Conservation (phyloP, 345 rosid genomes). For the Jatropha curcas region DNA sequence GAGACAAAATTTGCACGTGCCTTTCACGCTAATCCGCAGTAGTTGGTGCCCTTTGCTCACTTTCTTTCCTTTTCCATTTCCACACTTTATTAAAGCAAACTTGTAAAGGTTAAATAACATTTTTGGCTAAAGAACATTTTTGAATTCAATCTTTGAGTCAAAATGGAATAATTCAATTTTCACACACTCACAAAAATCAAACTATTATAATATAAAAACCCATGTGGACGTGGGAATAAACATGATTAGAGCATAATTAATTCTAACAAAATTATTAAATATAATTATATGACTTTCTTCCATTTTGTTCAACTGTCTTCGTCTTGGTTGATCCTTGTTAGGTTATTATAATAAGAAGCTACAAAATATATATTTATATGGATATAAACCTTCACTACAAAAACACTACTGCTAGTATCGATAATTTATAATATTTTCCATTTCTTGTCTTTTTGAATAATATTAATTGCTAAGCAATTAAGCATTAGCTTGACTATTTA, state of each 20-base stretch:
- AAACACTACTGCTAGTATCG: background rate
- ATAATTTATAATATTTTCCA: background rate
- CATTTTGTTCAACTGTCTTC: too few species aligned
- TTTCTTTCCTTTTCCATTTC: background rate
- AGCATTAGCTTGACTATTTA: too few species aligned
- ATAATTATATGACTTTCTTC: too few species aligned
- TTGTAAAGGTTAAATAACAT: background rate
- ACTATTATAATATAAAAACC: background rate
- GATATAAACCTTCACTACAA: too few species aligned
- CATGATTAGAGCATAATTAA: too few species aligned
- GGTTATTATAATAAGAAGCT: too few species aligned
- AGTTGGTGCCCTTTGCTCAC: background rate
- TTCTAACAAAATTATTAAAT: too few species aligned
- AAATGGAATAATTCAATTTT: background rate
- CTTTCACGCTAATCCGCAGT: background rate
- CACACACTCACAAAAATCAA: background rate
- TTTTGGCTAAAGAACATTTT: background rate
- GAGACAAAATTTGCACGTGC: background rate
- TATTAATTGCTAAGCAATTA: background rate
- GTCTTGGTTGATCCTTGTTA: too few species aligned
- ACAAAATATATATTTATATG: too few species aligned
- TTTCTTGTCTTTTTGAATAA: background rate
- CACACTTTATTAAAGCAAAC: background rate
- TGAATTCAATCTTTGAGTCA: slow-evolving; percentile 10
- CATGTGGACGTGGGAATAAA: slow-evolving; percentile 7